phyloP scores from a whole-genome alignment of 345 rosid genomes.

The Conringia planisiliqua region DNA sequence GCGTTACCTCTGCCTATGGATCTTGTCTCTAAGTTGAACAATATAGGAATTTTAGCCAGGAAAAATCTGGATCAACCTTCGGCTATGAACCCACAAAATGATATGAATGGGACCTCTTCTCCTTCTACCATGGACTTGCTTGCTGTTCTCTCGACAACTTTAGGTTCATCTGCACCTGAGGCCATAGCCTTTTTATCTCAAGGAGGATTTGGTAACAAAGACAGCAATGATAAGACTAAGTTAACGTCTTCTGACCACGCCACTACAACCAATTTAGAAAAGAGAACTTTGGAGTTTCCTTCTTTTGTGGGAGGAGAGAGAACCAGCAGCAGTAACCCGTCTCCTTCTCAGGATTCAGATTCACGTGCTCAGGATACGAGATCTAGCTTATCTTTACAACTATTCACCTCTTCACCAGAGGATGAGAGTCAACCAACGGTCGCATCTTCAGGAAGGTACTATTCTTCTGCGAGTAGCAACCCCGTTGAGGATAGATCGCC shows the following conservation, averaged over 20 bases:
- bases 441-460: conserved; percentile 68
- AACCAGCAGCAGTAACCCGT: conserved; percentile 54
- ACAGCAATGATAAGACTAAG: conserved; percentile 48
- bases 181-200: conserved; percentile 50
- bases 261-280: conserved; percentile 35
- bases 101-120: conserved; percentile 40
- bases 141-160: conserved; percentile 64
- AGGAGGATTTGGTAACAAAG: conserved; percentile 55
- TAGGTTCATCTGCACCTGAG: conserved; percentile 58
- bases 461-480: conserved; percentile 87
- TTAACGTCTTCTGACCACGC: conserved; percentile 36
- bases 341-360: conserved; percentile 70
- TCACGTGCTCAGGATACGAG: conserved; percentile 50
- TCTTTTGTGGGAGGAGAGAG: conserved; percentile 52
- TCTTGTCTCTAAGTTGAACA: conserved; percentile 57
- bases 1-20: conserved; percentile 68
- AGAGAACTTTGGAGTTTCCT: conserved; percentile 43
- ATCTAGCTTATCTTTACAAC: conserved; percentile 61
- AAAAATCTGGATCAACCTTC: conserved; percentile 42
- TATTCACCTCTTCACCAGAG: conserved; percentile 74
- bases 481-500: conserved; percentile 72
- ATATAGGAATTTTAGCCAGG: conserved; percentile 40
- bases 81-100: conserved; percentile 34
- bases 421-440: conserved; percentile 58
- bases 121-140: conserved; percentile 70